Conservation (phyloP, 2,329 filamentous ascomycete genomes). For the Fusarium sp. region DNA sequence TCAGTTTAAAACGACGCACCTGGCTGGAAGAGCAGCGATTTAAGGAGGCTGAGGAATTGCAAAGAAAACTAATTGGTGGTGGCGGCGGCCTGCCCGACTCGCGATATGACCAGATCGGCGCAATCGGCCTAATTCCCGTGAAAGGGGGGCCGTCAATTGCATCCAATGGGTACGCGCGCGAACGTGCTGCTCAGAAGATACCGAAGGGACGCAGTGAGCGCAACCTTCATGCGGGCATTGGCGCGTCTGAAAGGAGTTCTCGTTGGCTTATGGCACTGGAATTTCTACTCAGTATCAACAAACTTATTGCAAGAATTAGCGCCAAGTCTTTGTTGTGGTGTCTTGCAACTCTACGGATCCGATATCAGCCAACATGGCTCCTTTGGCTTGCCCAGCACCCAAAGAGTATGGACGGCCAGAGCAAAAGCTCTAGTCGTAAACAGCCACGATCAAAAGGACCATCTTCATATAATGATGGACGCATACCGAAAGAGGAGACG, state of each 20-base stretch:
- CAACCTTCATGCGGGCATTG: conserved; percentile 72
- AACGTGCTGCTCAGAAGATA: conserved; percentile 71
- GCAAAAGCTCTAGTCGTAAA: conserved; percentile 20
- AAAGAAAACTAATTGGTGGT: conserved; percentile 60
- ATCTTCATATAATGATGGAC: conserved; percentile 51
- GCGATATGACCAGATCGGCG: conserved; percentile 62
- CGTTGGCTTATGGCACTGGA: conserved; percentile 81
- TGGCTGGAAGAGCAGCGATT: conserved; percentile 93
- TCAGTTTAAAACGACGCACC: conserved; percentile 79
- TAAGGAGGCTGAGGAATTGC: conserved; percentile 74
- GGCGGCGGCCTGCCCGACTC: conserved; percentile 58
- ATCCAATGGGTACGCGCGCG: conserved; percentile 72
- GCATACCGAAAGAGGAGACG: conserved; percentile 67
- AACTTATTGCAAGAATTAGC: conserved; percentile 46
- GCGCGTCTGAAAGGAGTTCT: conserved; percentile 79
- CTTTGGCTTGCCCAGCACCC: conserved; percentile 59
- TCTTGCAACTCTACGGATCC: conserved; percentile 56
- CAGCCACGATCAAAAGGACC: conserved; percentile 17
- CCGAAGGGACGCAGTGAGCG: conserved; percentile 58
- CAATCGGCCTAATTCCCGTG: conserved; percentile 65
- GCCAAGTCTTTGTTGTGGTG: conserved; percentile 62
- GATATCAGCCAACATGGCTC: conserved; percentile 60
- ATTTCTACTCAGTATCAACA: conserved; percentile 78
- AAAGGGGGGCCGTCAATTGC: conserved; percentile 55
- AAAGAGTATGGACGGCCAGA: conserved; percentile 42